Evolutionary conservation across 2,329 filamentous ascomycete genomes (phyloP), one percentile per base, ranked within the genome.

Genomic region (Colletotrichum zoysiae): DNA sequence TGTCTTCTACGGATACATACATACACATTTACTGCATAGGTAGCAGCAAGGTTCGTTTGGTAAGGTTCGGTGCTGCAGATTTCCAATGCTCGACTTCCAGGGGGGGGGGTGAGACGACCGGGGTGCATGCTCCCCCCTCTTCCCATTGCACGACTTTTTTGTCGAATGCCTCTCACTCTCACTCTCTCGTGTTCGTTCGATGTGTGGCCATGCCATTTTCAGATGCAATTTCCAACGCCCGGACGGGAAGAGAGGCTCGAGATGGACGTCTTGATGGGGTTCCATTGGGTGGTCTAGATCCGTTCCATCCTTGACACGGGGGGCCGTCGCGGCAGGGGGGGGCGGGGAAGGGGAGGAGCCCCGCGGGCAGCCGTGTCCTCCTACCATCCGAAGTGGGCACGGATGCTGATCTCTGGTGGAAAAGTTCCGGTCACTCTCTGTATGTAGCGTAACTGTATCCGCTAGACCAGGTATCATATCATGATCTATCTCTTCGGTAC

Each of bases 141-240:
- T 53, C 51, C 59, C 51, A 40, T 48, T 35, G 42, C 33, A 63
- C 58, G 51, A 58, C 53, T 59, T 71, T 55, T 59, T 71, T 55
- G 60, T 46, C 50, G 42, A 59, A 42, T 42, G 55, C 30, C 59
- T 71, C 30, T 30, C 30, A 2, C 26, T 30, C 26, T 30, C 26
- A 2, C 26, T 30, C 30, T 30, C 69, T 69, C 65, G 69, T 71
- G 69, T 64, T 71, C 65, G 51, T 51, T 68, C 58, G 58, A 68
- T 59, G 56, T 59, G 56, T 33, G 58, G 65, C 53, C 65, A 71
- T 64, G 65, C 59, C 69, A 71, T 71, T 71, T 71, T 55, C 42
- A 69, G 65, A 71, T 68, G 69, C 69, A 71, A 71, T 71, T 71
- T 71, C 69, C 53, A 71, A 55, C 40, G 69, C 59, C 51, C 38